Evolutionary conservation across 208 protist genomes (phyloP), one percentile per base, ranked within the genome.

Genomic region (Crithidia sp.): DNA sequence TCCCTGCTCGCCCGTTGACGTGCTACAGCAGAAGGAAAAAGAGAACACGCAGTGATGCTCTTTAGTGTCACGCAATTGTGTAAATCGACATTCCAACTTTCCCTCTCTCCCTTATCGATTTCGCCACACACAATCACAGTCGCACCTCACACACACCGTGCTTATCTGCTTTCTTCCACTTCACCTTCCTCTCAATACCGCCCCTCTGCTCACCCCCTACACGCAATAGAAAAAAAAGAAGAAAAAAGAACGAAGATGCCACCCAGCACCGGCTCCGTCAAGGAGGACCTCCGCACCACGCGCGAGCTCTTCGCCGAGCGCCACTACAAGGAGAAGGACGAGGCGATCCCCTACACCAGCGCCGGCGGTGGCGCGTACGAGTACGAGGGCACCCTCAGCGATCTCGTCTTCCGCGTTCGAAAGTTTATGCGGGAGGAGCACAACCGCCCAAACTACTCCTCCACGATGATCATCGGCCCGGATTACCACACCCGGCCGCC

Each of bases 401-500:
- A 62, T 28, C 39, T 71, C 56, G 7, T 81, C 19, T 14, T 50
- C 58, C 7, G 9, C 14, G 53, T 75, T n/a, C 43, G 57, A 62
- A 59, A 58, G 7, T 86, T 71, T 59, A 72, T 82, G 7, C 4
- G 16, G 63, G 82, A 77, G 2, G 81, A 85, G 47, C 45, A 72
- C 28, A 52, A 61, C 47, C 57, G 70, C 43, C 53, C 71, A 36
- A 63, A 59, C 41, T 37, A 57, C 39, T 65, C 67, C 55, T 52
- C 65, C 44, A 63, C 47, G 41, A 57, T 71, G 49, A 54, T 80
- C 14, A 59, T 60, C 56, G 85, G 83, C 19, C 74, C 79, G 2
- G 86, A 90, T 70, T 53, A 81, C 2, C 89, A 92, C 77, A 77
- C 74, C 37, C 87, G 88, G 17, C 76, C 83, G 3, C 92, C 92